Conservation (phyloP, 805 yeast genomes). For the Kregervanrija pseudodelftensis region DNA sequence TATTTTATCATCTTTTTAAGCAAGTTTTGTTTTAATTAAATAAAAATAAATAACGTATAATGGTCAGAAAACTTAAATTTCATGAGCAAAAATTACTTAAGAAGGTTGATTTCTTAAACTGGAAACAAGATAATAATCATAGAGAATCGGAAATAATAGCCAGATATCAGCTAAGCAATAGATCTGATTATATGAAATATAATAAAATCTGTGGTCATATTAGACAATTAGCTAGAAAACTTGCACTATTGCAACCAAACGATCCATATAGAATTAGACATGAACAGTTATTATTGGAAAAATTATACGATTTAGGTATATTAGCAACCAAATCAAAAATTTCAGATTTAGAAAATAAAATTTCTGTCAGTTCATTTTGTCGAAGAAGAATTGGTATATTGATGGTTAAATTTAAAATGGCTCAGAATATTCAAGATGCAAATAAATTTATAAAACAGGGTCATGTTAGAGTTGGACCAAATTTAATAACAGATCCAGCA, state of each 20-base stretch:
- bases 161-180: slow-evolving; percentile 84
- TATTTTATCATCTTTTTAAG: neutral
- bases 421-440: slow-evolving; percentile 82
- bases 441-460: slow-evolving; percentile 93
- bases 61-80: slow-evolving; percentile 86
- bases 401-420: slow-evolving; percentile 92
- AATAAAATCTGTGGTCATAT: slow-evolving; percentile 90
- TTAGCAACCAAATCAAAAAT: slow-evolving; percentile 83
- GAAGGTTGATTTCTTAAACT: slow-evolving; percentile 93
- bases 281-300: slow-evolving; percentile 81
- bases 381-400: slow-evolving; percentile 90
- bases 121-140: slow-evolving; percentile 96
- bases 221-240: slow-evolving; percentile 76
- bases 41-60: slow-evolving; percentile 20
- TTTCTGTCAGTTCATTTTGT: slow-evolving; percentile 88
- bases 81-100: slow-evolving; percentile 93
- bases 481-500: slow-evolving; percentile 92
- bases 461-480: slow-evolving; percentile 95
- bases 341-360: slow-evolving; percentile 84
- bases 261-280: slow-evolving; percentile 86
- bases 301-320: slow-evolving; percentile 83
- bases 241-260: slow-evolving; percentile 76
- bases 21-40: slow-evolving; percentile 4
- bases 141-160: slow-evolving; percentile 96
- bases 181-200: slow-evolving; percentile 94